Conservation (phyloP, 306 rosid genomes). For the Gastrolobium villosum region DNA sequence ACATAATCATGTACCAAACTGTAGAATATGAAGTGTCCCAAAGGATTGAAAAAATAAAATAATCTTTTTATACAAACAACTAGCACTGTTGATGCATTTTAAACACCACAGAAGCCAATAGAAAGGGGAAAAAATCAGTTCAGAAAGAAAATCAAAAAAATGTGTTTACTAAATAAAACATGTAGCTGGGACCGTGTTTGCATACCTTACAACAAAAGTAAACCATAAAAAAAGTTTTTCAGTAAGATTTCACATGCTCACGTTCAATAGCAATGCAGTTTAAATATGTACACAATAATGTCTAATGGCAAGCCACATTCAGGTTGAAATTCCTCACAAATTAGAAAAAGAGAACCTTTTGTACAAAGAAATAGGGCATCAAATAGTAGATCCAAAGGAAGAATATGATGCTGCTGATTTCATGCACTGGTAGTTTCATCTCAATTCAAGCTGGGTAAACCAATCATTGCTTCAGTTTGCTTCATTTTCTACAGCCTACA, state of each 20-base stretch:
- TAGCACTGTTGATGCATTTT: conserved; percentile 27
- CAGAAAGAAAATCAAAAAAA: not conserved
- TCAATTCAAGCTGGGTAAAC: conserved; percentile 27
- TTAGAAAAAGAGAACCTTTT: not conserved
- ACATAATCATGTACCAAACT: conserved; percentile 7
- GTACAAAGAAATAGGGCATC: conserved; percentile 18
- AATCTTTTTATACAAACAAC: conserved; percentile 9
- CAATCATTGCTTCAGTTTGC: conserved; percentile 24
- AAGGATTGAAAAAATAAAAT: conserved; percentile 8
- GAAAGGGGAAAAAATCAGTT: conserved; percentile 21
- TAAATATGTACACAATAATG: conserved; percentile 9
- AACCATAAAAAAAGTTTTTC: conserved; percentile 2
- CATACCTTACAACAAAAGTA: conserved; percentile 9
- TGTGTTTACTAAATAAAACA: conserved; percentile 13
- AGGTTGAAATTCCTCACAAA: conserved; percentile 23
- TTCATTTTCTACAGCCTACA: conserved; percentile 14
- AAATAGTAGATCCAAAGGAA: conserved; percentile 9
- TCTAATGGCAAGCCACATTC: not conserved
- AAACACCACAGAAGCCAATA: not conserved
- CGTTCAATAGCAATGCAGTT: conserved; percentile 17
- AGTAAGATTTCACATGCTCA: not conserved
- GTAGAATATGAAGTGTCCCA: conserved; percentile 23
- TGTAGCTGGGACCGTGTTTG: conserved; percentile 10
- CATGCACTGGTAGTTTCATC: not conserved
- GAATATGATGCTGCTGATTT: conserved; percentile 33